Evolutionary conservation across 352 stramenopile genomes (phyloP), one percentile per base, ranked within the genome.

Genomic region (Phytopythium helicoides): DNA sequence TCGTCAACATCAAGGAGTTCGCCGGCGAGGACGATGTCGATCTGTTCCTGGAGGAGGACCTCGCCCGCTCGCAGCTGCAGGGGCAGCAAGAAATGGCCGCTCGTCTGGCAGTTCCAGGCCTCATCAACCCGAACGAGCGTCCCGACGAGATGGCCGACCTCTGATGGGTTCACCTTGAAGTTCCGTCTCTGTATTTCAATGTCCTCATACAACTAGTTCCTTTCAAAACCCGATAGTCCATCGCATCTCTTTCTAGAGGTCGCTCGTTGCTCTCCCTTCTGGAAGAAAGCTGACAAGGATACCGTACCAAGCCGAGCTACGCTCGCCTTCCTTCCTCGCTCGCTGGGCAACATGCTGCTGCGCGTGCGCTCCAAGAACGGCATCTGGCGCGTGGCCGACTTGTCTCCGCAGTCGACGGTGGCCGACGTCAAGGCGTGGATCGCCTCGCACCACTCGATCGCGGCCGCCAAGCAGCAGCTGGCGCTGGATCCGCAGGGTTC

Each of bases 1-100:
- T 99, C 22, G 97, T 99, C 50, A 95, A 98, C 59, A 81, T 99
- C 50, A 99, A 92, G 66, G 97, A 99, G 68, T 99, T 99, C 71
- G 96, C 84, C 9, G 80, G 84, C 5, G 96, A 99, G 78, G 96
- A 99, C 72, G 99, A 99, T 67, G 89, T 86, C 35, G 95, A 98
- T 41, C 73, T 99, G 48, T 99, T 96, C 71, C 68, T 94, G 39
- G 97, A 99, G 73, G 97, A 99, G 68, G 92, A 89, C 56, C 72
- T 98, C 45, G 82, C 81, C 44, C 82, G 90, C 49, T 81, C 81
- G 33, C 73, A 91, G 54, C 67, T 94, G 67, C 73, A 97, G 53
- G 82, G 97, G 60, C 86, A 95, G 48, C 70, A 96, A 59, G 83
- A 92, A 34, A 53, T 89, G 65, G 76, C 76, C 10, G 83, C 86